Conservation (phyloP, 768 basidiomycete species). For the Hygrophoropsis aurantiaca region DNA sequence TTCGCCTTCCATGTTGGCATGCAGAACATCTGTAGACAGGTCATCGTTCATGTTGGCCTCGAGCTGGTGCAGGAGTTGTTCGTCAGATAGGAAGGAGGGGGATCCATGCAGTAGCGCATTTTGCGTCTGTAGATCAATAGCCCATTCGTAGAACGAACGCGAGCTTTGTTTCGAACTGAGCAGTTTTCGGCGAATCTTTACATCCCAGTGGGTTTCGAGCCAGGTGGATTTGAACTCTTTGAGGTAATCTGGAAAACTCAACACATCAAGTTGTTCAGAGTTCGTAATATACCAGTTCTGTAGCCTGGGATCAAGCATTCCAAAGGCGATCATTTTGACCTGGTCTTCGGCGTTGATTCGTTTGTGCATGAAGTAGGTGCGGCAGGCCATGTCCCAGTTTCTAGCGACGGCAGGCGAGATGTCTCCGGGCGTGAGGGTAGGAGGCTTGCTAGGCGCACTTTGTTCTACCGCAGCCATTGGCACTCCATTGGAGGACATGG, state of each 20-base stretch:
- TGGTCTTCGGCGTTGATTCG: background rate
- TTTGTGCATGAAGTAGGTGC: background rate
- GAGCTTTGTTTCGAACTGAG: conserved; percentile 2
- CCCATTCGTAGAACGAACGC: conserved; percentile 7
- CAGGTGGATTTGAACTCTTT: background rate
- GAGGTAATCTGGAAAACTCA: background rate
- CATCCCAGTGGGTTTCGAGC: conserved; percentile 6
- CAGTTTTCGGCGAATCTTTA: background rate
- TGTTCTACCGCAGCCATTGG: no score
- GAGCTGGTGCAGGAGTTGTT: conserved; percentile 8
- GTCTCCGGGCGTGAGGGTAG: no score
- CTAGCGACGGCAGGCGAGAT: no score
- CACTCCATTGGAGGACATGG: no score
- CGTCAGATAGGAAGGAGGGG: conserved; percentile 5
- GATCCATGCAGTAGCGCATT: conserved; percentile 15
- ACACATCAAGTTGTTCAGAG: background rate
- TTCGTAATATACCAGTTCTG: background rate
- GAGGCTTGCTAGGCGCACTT: no score
- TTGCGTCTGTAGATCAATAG: background rate
- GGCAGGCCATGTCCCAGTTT: background rate
- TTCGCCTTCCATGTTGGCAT: background rate
- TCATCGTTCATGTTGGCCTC: conserved; percentile 12
- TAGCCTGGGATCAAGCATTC: background rate
- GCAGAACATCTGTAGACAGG: background rate
- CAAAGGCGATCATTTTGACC: conserved; percentile 1